Conservation (phyloP, 2,329 filamentous ascomycete species). For the Dothiorella sarmentorum region DNA sequence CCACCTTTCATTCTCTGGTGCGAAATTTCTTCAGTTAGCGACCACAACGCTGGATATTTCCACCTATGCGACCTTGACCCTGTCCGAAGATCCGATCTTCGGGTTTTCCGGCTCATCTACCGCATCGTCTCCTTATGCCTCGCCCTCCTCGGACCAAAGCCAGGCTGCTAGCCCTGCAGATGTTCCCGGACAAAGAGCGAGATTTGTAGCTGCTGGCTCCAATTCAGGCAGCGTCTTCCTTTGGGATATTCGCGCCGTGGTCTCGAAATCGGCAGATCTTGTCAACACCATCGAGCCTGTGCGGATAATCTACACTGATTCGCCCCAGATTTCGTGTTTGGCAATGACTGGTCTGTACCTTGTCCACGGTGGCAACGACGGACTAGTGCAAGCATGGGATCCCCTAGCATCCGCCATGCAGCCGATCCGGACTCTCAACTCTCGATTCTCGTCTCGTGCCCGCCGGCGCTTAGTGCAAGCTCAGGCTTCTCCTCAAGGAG, state of each 20-base stretch:
- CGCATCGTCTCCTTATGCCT: constrained; percentile 52
- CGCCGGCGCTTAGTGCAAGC: constrained; percentile 70
- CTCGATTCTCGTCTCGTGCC: constrained; percentile 75
- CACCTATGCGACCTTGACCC: constrained; percentile 64
- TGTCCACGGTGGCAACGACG: constrained; percentile 90
- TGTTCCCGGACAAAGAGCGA: constrained; percentile 79
- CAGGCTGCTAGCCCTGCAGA: constrained; percentile 50
- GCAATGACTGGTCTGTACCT: constrained; percentile 82
- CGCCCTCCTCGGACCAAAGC: constrained; percentile 50
- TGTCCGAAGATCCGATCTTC: constrained; percentile 74
- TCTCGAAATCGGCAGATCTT: constrained; percentile 52
- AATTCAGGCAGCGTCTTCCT: constrained; percentile 70
- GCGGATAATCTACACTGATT: constrained; percentile 85
- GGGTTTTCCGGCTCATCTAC: constrained; percentile 54
- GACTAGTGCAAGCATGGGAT: constrained; percentile 95
- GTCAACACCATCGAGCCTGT: constrained; percentile 64
- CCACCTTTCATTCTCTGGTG: constrained; percentile 58
- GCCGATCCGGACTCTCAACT: constrained; percentile 82
- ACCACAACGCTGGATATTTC: constrained; percentile 72
- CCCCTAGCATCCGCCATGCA: constrained; percentile 75
- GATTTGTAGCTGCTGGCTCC: constrained; percentile 79
- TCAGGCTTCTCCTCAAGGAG: constrained; percentile 62
- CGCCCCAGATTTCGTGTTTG: constrained; percentile 78
- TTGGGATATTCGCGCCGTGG: constrained; percentile 76
- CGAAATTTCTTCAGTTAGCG: constrained; percentile 61